Percentiles rank a stretch among this genome's conserved stretches.
phyloP scores from a whole-genome alignment of 2,329 filamentous ascomycete species.

The Trichoderma koningii region DNA sequence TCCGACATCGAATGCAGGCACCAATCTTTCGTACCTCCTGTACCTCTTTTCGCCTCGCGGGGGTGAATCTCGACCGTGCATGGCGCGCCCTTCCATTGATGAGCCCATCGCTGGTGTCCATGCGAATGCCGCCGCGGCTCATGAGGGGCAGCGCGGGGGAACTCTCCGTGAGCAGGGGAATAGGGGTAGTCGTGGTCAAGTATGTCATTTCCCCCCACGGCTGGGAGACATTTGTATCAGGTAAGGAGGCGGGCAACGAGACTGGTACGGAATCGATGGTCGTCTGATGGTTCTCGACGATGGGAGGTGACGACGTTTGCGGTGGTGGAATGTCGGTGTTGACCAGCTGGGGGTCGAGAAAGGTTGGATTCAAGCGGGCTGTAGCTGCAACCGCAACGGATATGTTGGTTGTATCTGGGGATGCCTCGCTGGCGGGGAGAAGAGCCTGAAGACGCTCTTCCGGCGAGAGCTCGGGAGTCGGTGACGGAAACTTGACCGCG shows the following conservation, averaged over 20 bases:
- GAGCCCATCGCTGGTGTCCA: conserved; percentile 50
- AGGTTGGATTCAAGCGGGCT: conserved; percentile 55
- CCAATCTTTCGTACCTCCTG: conserved; percentile 66
- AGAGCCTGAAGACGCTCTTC: conserved; percentile 56
- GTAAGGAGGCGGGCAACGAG: conserved; percentile 28
- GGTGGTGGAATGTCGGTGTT: conserved; percentile 37
- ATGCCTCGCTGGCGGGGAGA: conserved; percentile 41
- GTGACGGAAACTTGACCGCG: conserved; percentile 29
- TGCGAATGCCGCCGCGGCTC: conserved; percentile 53
- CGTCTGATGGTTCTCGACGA: conserved; percentile 28
- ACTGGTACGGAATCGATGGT: conserved; percentile 15
- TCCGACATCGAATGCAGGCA: conserved; percentile 66
- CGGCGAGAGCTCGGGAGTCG: conserved; percentile 43
- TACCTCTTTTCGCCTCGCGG: conserved; percentile 62
- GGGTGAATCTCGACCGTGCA: conserved; percentile 59
- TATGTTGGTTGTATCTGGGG: conserved; percentile 52
- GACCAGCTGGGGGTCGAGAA: conserved; percentile 56
- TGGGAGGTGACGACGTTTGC: conserved; percentile 37
- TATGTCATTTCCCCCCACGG: conserved; percentile 60
- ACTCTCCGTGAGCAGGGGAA: conserved; percentile 38
- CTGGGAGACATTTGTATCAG: conserved; percentile 39
- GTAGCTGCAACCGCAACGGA: conserved; percentile 60
- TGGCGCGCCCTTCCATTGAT: conserved; percentile 55
- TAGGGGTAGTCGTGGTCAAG: conserved; percentile 42
- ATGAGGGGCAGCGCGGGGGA: conserved; percentile 40